These are phyloP conservation scores for Sisymbrium irio DNA, from an alignment of 345 rosid species.

Conservation along the genomic window DNA sequence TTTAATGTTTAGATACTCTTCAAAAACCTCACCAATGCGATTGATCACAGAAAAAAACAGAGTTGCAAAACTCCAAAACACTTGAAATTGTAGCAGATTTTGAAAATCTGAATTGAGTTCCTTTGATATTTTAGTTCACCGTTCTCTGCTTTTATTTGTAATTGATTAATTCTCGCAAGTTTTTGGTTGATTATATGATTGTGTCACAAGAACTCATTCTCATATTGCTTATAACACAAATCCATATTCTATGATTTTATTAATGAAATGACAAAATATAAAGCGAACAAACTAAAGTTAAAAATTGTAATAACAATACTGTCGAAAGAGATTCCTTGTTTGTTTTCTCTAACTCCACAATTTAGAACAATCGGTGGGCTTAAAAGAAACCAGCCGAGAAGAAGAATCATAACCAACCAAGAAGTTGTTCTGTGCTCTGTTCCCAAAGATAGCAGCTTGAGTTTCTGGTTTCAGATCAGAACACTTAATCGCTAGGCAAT, in stretches of 20 bases:
- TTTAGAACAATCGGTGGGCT: background rate
- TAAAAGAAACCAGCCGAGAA: slow-evolving; percentile 3
- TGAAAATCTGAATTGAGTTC: too few relatives aligned
- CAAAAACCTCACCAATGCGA: too few relatives aligned
- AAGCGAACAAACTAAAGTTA: background rate
- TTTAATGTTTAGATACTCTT: too few relatives aligned
- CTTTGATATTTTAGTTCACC: too few relatives aligned
- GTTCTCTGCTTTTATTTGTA: too few relatives aligned
- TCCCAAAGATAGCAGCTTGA: background rate
- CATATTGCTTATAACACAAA: background rate
- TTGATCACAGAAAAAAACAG: too few relatives aligned
- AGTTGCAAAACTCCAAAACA: too few relatives aligned
- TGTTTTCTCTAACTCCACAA: slow-evolving; percentile 10
- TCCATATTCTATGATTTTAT: background rate
- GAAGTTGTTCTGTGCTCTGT: slow-evolving; percentile 12
- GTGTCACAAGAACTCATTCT: background rate
- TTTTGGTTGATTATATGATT: background rate
- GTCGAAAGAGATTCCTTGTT: background rate
- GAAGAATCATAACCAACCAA: slow-evolving; percentile 21
- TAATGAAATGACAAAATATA: background rate
- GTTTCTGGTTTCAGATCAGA: background rate
- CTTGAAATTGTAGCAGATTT: too few relatives aligned
- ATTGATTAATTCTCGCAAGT: too few relatives aligned
- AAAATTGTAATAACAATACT: background rate
- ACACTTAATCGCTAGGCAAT: background rate